These are phyloP conservation scores for Neopestalotiopsis clavispora DNA, from an alignment of 2,329 filamentous ascomycete species.

Conservation along the genomic window DNA sequence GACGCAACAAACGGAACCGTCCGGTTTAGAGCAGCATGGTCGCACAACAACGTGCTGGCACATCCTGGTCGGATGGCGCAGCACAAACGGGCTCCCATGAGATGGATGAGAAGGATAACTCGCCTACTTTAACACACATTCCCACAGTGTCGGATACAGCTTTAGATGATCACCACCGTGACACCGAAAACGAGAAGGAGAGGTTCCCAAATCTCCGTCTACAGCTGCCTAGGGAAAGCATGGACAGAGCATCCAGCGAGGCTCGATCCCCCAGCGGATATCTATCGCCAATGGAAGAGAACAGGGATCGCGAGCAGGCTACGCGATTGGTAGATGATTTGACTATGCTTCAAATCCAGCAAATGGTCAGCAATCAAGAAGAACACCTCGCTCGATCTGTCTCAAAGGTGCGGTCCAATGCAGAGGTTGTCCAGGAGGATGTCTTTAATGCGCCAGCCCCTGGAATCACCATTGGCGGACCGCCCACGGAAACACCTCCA, in stretches of 20 bases:
- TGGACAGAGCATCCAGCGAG: conserved; percentile 8
- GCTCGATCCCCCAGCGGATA: conserved; percentile 16
- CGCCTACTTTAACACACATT: conserved; percentile 28
- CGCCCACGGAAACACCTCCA: conserved; percentile 54
- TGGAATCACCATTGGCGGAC: conserved; percentile 21
- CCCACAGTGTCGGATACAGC: conserved; percentile 29
- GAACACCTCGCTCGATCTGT: conserved; percentile 25
- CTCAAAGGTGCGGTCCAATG: conserved; percentile 26
- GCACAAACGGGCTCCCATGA: conserved; percentile 1
- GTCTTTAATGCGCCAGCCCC: conserved; percentile 34
- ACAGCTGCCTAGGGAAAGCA: conserved; percentile 14
- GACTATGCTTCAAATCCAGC: conserved; percentile 36
- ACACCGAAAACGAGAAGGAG: conserved; percentile 16
- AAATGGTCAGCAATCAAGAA: conserved; percentile 28
- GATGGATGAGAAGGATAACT: conserved; percentile 18
- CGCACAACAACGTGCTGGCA: not conserved
- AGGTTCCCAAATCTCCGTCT: not conserved
- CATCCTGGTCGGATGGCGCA: conserved; percentile 1
- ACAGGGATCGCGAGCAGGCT: conserved; percentile 30
- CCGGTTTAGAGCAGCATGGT: not conserved
- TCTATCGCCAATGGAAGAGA: conserved; percentile 24
- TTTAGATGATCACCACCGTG: conserved; percentile 16
- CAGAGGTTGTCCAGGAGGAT: conserved; percentile 26
- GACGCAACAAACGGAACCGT: not conserved
- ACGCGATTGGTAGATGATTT: conserved; percentile 35